Evolutionary conservation across 805 yeast genomes (phyloP).

Genomic region (Kazachstania martiniae): DNA sequence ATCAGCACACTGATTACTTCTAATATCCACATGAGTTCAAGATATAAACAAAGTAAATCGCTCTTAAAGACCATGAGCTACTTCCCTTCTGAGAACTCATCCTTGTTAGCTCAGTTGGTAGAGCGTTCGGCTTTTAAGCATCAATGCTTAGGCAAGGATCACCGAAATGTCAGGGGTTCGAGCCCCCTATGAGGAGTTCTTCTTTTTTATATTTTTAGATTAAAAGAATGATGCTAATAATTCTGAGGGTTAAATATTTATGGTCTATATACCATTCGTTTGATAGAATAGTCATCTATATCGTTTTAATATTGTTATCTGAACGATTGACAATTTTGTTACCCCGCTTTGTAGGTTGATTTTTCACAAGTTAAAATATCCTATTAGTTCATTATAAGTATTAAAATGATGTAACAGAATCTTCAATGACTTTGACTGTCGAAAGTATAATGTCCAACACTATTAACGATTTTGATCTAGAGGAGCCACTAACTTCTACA

Average conservation of each 20-base stretch:
- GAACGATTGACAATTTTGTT: not conserved
- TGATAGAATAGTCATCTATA: not conserved
- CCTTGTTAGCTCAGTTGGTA: constrained; percentile 58
- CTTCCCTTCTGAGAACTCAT: no score
- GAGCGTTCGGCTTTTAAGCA: constrained; percentile 58
- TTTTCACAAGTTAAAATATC: not conserved
- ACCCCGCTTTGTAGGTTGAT: not conserved
- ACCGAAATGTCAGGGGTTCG: constrained; percentile 43
- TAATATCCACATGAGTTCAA: no score
- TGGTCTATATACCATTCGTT: not conserved
- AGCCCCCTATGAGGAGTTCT: constrained; percentile 42
- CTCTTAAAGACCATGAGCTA: no score
- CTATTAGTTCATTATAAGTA: not conserved
- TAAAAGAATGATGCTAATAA: no score
- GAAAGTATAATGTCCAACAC: not conserved
- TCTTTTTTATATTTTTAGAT: constrained; percentile 4
- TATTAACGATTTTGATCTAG: constrained; percentile 29
- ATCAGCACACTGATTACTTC: no score
- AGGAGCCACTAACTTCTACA: constrained; percentile 73
- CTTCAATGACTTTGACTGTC: not conserved
- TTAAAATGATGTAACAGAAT: not conserved
- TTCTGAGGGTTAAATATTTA: not conserved
- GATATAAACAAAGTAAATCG: no score
- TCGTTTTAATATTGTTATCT: not conserved
- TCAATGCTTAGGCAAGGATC: constrained; percentile 27